Base-by-base conservation (phyloP, 306 rosid genomes). In the Vicia villosa region DNA sequence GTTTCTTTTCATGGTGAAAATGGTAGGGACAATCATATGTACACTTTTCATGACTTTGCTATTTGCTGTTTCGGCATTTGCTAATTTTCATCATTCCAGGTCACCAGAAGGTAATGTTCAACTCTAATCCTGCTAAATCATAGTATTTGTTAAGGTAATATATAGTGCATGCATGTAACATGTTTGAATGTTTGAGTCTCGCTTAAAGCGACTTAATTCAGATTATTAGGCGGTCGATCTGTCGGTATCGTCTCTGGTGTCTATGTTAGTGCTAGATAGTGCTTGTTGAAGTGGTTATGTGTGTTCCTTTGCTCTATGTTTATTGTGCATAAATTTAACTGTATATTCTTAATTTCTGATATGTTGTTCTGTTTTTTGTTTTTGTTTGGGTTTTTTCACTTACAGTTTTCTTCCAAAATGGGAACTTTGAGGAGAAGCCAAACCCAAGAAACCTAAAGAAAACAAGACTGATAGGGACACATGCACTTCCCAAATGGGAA, bases 401-500 rank as follows among this genome's bases (percentile, higher is more conserved):
- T 26, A 41, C 83, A 88, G 92, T 81, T 55, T 86, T 72, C 43
- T 78, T 94, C 14, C 37, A 66, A 36, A 90, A 94, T 83, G 98
- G 98, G 10, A 88, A 94, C 86, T 94, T 94, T 71, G 98, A 94
- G 72, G 79, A 59, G 38, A 24, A 77, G 61, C 98, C 97, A 50
- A 75, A 82, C 46, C 69, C 81, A n/a, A 83, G 8, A 22, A 20
- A 74, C 83, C 43, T 90, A 19, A 82, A 81, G 82, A 88, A 88
- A 76, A 85, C 88, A 3, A 88, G 69, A 17, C 79, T 94, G 1
- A 37, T 74, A 2, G 96, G 97, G 19, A 94, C 87, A 78, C 2
- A 72, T 70, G 73, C 98, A 24, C 73, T 93, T 5, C 96, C 98
- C 46, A 83, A 83, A 70, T 90, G 98, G 98, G 91, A 88, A 78